A percentile compares a stretch with the other conserved stretches of the same genome.
Conservation (phyloP, 176 grass and related monocot species). For the Alloteropsis semialata region DNA sequence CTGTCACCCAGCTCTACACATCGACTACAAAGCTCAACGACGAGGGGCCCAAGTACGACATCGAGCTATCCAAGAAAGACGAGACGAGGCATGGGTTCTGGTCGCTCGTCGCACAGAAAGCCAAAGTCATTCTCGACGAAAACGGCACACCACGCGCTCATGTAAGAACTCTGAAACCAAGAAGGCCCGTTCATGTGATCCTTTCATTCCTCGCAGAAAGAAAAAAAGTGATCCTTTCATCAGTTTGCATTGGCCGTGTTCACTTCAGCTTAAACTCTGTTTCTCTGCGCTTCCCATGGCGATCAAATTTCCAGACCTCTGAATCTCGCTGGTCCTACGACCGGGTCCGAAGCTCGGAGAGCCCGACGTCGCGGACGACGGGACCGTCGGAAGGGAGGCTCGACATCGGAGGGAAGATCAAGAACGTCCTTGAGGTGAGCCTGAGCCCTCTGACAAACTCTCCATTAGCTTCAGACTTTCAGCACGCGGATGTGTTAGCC, state of each 20-base stretch:
- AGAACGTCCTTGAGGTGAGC: constrained; percentile 65
- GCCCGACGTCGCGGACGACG: constrained; percentile 37
- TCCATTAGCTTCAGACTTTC: neutral
- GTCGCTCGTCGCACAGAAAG: constrained; percentile 61
- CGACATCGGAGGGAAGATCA: constrained; percentile 85
- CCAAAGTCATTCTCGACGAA: constrained; percentile 72
- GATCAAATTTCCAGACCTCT: constrained; percentile 31
- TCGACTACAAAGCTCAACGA: constrained; percentile 37
- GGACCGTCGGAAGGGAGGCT: constrained; percentile 46
- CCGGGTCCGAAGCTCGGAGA: constrained; percentile 52
- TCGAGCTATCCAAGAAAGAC: neutral
- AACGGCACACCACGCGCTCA: constrained; percentile 31
- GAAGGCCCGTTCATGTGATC: no score
- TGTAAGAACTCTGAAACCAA: constrained; percentile 14
- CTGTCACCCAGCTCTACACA: constrained; percentile 41
- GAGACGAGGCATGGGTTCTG: constrained; percentile 59
- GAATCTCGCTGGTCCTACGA: constrained; percentile 65
- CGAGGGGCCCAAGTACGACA: constrained; percentile 14
- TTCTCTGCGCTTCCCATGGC: neutral
- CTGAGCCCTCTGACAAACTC: constrained; percentile 5
- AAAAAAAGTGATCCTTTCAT: neutral
- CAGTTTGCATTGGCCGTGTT: neutral
- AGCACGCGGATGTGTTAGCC: neutral
- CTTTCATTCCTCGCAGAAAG: no score
- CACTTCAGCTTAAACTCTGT: neutral